Base-by-base conservation (phyloP, 495 filamentous ascomycete species). In the Aspergillus cristatus region DNA sequence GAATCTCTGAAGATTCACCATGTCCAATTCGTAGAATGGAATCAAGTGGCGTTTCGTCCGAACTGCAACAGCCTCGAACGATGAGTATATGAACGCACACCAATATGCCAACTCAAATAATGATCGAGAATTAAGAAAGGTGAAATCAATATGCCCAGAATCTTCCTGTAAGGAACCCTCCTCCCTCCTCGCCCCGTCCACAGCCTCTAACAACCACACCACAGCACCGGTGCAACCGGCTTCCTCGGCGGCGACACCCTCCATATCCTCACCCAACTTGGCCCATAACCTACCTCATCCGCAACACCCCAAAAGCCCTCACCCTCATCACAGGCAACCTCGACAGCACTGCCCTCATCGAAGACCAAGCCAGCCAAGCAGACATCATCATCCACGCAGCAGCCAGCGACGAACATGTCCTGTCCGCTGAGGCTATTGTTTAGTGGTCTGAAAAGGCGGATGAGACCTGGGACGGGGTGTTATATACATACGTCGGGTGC, bases 241-340 rank as follows among this genome's bases (percentile, higher is more conserved):
- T 85, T 82, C 52, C 78, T 84, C 40, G 80, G 78, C 17, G 79
- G 82, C 18, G 78, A 84, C 46, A 65, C 62, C 20, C 63, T 83
- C 32, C 67, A 71, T 35, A 57, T 59, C 10, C 53, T 84, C 72
- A 82, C 47, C 77, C 76, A 3, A 71, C 82, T 7, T 75, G 69
- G 39, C 65, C 78, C 18, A 68, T 75, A 48, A 71, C 75, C 2
- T 57, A 67, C 16, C 58, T 85, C n/a, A 74, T 82, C 18, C 43
- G 34, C 34, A 34, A 29, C 26, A 13, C 14, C 2, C 22, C 28
- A 17, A 43, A 44, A 11, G 72, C 80, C 12, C 70, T 71, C 40
- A 61, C 65, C 31, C 20, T 24, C 20, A 31, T 44, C 38, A 78
- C 75, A 41, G 67, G 69, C 0, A 51, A 54, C 38, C 55, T 71